Evolutionary conservation across 176 grass and related monocot genomes (phyloP).

Genomic region (Musa troglodytarum): DNA sequence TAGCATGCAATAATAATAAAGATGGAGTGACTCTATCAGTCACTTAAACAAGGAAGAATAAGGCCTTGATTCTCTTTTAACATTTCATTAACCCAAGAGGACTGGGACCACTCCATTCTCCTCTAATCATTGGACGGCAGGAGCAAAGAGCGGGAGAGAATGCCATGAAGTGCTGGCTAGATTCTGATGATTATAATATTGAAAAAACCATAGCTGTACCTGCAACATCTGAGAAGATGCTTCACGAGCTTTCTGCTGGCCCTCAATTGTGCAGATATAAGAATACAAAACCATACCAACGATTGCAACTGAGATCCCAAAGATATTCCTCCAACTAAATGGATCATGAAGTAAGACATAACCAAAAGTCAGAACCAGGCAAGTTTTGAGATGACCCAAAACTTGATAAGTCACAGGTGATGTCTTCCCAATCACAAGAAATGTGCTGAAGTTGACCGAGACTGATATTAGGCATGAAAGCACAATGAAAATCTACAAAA

Average conservation of each 20-base stretch:
- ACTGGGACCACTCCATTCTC: background rate
- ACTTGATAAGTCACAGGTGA: conserved; percentile 99
- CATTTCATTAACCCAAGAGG: no score
- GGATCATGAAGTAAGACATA: conserved; percentile 95
- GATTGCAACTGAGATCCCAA: conserved; percentile 86
- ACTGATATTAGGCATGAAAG: conserved; percentile 95
- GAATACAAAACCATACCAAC: conserved; percentile 89
- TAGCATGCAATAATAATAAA: background rate
- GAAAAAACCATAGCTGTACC: conserved; percentile 32
- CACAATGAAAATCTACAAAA: conserved; percentile 84
- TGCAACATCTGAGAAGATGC: conserved; percentile 51
- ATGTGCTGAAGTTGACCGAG: conserved; percentile 96
- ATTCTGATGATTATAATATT: background rate
- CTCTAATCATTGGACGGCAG: background rate
- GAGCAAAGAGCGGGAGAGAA: background rate
- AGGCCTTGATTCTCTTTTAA: no score
- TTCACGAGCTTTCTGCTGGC: conserved; percentile 62
- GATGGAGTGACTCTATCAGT: background rate
- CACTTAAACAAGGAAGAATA: no score
- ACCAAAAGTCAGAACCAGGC: conserved; percentile 83
- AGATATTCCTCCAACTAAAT: conserved; percentile 97
- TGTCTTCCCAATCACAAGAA: conserved; percentile 94
- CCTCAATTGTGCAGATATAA: conserved; percentile 67
- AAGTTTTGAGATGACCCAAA: conserved; percentile 94
- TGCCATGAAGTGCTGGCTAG: background rate